Evolutionary conservation across 371 early-diverging fungal species (phyloP), one percentile per base, ranked within the genome.

Genomic region (Mycotypha africana): DNA sequence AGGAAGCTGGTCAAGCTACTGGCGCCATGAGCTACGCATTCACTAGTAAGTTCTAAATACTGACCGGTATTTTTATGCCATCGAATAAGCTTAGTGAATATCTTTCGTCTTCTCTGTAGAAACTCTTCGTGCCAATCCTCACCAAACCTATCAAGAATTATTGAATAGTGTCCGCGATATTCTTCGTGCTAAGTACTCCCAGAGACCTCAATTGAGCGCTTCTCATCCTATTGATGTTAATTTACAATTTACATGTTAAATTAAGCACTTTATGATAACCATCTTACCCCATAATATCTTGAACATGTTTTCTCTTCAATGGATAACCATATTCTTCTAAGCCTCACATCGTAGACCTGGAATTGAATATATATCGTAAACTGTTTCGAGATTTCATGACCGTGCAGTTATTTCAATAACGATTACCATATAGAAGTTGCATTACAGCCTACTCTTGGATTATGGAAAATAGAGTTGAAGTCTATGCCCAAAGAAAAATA

Each of bases 1-100:
- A 60, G 11, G 77, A 75, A 47, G 70, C 79, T 28, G 78, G 78
- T 4, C 49, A 48, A 31, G 44, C 68, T 19, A 67, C 65, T 11
- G 89, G 97, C 20, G 97, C 97, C 19, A 88, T 96, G 89, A 84
- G 85, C 10, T 84, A 82, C 53, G 91, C 93, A 0, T 81, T 95
- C 12, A 82, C 55, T 4, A 58, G 74, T 73, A 62, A 69, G 59
- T 38, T 14, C n/a, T 34, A 21, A 24, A 8, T 8, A 28, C 12
- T 8, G 6, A 28, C 30, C 30, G 8, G 12, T 8, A 8, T 28
- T 12, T 8, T 28, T 8, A 28, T 28, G 30, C 30, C 6, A 6
- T 28, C 6, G 12, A 8, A 12, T 34, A 12, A 0, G 11, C 15
- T 31, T 14, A 30, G 16, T 24, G 45, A n/a, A n/a, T 14, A n/a